Percentiles rank a stretch among this genome's conserved stretches.
Conservation (phyloP, 2,329 filamentous ascomycete species). For the Phaeoacremonium minimum region DNA sequence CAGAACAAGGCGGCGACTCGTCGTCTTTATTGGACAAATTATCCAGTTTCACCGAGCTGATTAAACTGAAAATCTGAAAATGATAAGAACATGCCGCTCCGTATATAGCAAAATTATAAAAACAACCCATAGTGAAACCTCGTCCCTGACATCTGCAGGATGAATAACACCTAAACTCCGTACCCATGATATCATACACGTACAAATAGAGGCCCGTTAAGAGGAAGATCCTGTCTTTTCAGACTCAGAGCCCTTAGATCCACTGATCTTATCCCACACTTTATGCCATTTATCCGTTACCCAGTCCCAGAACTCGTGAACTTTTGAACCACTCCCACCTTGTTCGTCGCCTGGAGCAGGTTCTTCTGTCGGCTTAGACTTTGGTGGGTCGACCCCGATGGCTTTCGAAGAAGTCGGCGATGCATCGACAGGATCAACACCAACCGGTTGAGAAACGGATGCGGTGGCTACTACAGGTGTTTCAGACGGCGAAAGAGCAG, state of each 20-base stretch:
- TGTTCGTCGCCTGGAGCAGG: constrained; percentile 16
- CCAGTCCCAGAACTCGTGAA: constrained; percentile 46
- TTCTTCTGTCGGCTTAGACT: constrained; percentile 11
- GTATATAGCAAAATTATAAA: too few species aligned
- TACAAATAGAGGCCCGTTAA: too few species aligned
- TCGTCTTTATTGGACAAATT: too few species aligned
- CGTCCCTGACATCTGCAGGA: too few species aligned
- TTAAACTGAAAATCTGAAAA: too few species aligned
- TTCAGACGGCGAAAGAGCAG: constrained; percentile 1
- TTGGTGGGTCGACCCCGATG: constrained; percentile 16
- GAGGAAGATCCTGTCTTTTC: constrained; percentile 9
- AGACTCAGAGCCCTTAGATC: constrained; percentile 1
- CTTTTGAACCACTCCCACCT: constrained; percentile 20
- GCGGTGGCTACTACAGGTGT: constrained; percentile 5
- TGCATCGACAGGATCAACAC: constrained; percentile 11
- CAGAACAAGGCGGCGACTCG: too few species aligned
- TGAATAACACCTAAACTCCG: too few species aligned
- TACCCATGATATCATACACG: too few species aligned
- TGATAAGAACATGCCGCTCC: too few species aligned
- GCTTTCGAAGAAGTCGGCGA: constrained; percentile 8
- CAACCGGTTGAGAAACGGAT: constrained; percentile 9
- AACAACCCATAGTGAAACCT: too few species aligned
- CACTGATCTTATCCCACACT: constrained; percentile 39
- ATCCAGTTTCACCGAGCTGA: too few species aligned
- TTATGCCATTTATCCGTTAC: constrained; percentile 41